Evolutionary conservation across 1,139 yeast genomes (phyloP).

Genomic region (Wickerhamomyces sp.): DNA sequence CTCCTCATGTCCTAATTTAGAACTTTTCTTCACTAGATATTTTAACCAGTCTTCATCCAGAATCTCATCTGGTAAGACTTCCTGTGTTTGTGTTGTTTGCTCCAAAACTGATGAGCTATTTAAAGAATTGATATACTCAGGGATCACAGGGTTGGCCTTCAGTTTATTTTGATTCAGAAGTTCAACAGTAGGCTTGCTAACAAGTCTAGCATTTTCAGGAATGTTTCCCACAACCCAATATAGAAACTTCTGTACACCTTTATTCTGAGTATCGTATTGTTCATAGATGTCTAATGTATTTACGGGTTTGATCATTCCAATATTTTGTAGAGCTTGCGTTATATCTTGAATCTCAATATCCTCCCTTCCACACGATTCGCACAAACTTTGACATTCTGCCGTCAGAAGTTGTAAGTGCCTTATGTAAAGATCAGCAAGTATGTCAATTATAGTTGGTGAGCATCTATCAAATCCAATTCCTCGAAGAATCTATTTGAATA

Average conservation of each 20-base stretch:
- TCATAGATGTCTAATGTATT: conserved; percentile 37
- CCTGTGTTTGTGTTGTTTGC: not conserved
- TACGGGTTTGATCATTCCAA: conserved; percentile 50
- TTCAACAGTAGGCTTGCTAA: conserved; percentile 31
- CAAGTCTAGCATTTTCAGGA: conserved; percentile 35
- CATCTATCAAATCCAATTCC: conserved; percentile 72
- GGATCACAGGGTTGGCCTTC: conserved; percentile 24
- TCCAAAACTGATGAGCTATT: conserved; percentile 5
- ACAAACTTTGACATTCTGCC: conserved; percentile 35
- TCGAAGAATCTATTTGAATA: conserved; percentile 40
- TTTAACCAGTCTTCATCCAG: conserved; percentile 30
- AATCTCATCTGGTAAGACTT: conserved; percentile 2
- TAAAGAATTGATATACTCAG: conserved; percentile 28
- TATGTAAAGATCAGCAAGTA: conserved; percentile 57
- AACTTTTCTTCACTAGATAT: conserved; percentile 28
- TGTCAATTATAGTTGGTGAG: conserved; percentile 55
- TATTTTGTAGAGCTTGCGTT: conserved; percentile 51
- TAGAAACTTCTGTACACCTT: conserved; percentile 38
- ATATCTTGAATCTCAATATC: conserved; percentile 51
- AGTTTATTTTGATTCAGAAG: conserved; percentile 17
- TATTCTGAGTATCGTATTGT: conserved; percentile 31
- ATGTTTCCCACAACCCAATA: conserved; percentile 44
- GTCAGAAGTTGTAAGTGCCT: conserved; percentile 48
- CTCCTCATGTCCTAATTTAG: conserved; percentile 29
- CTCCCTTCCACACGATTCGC: conserved; percentile 35